Base-by-base conservation (phyloP, 495 filamentous ascomycete species). In the Choiromyces venosus region DNA sequence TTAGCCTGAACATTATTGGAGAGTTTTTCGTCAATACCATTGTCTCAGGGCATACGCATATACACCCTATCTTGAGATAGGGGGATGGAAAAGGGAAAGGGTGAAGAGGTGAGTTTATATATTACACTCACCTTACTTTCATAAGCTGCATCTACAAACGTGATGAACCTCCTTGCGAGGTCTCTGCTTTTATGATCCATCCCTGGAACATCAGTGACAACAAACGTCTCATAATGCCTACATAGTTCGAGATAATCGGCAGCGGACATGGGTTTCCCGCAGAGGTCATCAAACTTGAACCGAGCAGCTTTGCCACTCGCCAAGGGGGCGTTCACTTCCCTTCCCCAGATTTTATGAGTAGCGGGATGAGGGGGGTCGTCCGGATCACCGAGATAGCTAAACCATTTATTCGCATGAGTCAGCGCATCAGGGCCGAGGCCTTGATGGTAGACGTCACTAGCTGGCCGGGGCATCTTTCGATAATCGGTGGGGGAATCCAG, bases 401-500 rank as follows among this genome's bases (percentile, higher is more conserved):
- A 96, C 95, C 95, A 99, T 79, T 92, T 93, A 76, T 97, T 87
- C 16, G 93, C 92, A 81, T 99, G 95, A 6, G 87, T 87, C 16
- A 86, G 82, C 18, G 96, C 92, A 66, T 90, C 90, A 33, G 85
- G 86, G 83, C 93, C 93, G 1, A 97, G 87, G 2, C 92, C 92
- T 83, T 96, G 90, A 83, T 96, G 90, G 83, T 98, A 99, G 66
- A 98, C 95, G 37, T 92, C 94, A 12, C 93, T 94, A 0, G 93
- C 91, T 19, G 96, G 96, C 4, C 94, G 90, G 29, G 94, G 93
- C 74, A 99, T 93, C 82, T 97, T 97, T 73, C 95, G 91, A 84
- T 99, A 99, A 83, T 99, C 95, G 21, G 94, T 99, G 19, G 91
- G 89, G 3, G 93, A 97, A 84, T 98, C 91, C 66, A 99, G 88